A percentile compares a stretch with the other conserved stretches of the same genome.
These are phyloP conservation scores for Euclidium syriacum DNA, from an alignment of 345 rosid genomes.

Conservation along the genomic window DNA sequence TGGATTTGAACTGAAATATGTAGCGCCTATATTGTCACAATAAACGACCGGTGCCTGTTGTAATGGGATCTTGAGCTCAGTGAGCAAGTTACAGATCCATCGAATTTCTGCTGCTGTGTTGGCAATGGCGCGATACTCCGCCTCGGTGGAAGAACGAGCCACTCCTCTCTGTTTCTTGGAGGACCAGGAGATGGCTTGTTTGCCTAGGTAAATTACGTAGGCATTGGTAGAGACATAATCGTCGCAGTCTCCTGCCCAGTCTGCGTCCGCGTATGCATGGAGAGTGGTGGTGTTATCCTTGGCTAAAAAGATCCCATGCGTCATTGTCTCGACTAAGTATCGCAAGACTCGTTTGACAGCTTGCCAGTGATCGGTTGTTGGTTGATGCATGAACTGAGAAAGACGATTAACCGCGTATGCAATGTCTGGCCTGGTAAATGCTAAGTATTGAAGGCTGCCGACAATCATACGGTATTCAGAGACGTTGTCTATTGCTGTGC, in stretches of 20 bases:
- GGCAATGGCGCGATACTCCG: too few species aligned
- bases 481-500: too few species aligned
- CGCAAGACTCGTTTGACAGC: background rate
- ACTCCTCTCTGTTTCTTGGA: background rate
- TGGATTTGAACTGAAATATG: background rate
- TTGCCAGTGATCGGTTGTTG: too few species aligned
- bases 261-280: background rate
- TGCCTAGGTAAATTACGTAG: background rate
- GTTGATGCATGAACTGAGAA: too few species aligned
- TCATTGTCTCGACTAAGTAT: background rate
- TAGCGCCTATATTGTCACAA: background rate
- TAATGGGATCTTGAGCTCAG: background rate
- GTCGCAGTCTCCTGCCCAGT: background rate
- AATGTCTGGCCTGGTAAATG: background rate
- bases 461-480: background rate
- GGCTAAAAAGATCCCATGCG: background rate
- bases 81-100: background rate
- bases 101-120: background rate
- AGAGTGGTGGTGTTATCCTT: background rate
- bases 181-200: background rate
- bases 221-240: background rate
- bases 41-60: background rate
- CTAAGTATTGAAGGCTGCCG: background rate
- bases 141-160: background rate
- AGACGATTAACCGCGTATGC: background rate